A percentile compares a stretch with the other conserved stretches of the same genome.
These are phyloP conservation scores for Drechslerella coelobrocha DNA, from an alignment of 2,329 filamentous ascomycete species.

Conservation along the genomic window DNA sequence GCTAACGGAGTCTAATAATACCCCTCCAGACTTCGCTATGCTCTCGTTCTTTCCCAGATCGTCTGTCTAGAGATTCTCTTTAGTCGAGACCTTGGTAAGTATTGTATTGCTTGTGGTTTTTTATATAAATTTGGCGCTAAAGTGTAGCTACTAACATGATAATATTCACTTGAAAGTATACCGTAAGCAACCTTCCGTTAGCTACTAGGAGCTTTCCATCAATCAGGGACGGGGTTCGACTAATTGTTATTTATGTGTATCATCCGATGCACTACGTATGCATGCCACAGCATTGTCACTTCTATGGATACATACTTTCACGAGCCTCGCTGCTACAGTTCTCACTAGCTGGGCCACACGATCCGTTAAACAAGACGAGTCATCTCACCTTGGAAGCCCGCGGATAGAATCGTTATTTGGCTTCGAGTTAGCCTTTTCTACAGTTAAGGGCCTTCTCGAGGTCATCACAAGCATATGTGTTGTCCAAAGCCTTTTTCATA, in stretches of 20 bases:
- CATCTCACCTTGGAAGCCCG: neutral
- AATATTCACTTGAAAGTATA: constrained; percentile 21
- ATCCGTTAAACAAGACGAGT: neutral
- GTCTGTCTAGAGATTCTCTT: constrained; percentile 26
- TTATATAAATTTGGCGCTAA: no score
- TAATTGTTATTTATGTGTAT: neutral
- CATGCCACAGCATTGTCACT: constrained; percentile 32
- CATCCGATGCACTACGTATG: neutral
- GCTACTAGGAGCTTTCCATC: neutral
- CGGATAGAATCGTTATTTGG: neutral
- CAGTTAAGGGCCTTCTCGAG: constrained; percentile 1
- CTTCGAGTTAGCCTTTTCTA: neutral
- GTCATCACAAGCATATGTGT: constrained; percentile 21
- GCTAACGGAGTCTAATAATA: neutral
- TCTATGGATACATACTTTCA: constrained; percentile 33
- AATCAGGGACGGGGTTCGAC: no score
- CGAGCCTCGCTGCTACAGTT: constrained; percentile 1
- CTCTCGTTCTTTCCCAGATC: constrained; percentile 23
- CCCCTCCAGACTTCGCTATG: constrained; percentile 28
- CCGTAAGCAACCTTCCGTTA: constrained; percentile 15
- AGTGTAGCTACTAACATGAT: constrained; percentile 8
- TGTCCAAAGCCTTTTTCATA: constrained; percentile 27
- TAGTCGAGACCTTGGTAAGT: constrained; percentile 32
- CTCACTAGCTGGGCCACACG: constrained; percentile 12
- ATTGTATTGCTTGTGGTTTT: neutral